Base-by-base conservation (phyloP, 306 rosid species). In the Pyrus betulifolia region DNA sequence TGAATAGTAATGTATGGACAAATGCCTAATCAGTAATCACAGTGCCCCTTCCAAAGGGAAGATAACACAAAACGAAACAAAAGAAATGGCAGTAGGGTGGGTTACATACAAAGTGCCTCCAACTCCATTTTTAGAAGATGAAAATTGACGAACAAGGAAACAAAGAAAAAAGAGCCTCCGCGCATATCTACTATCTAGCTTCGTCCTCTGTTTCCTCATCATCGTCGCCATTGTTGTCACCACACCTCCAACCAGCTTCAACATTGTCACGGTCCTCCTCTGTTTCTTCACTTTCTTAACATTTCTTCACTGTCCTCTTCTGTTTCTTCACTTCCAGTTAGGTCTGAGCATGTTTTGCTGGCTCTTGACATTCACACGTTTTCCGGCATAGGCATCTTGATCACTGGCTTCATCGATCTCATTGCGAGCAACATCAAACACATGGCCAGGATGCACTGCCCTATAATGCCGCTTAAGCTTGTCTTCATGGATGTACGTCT, bases 141-240 rank as follows among this genome's bases (percentile, higher is more conserved):
- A 57, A 21, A 57, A 3, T 57, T 57, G 25, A 57, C 23, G 4
- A 4, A 19, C 2, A 42, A n/a, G 10, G 4, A 1, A 13, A 35
- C 1, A 25, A 70, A 22, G 58, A 49, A 21, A 27, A 68, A 30
- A 78, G 59, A 55, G 74, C 58, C 51, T 74, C 42, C 66, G n/a
- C 66, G 55, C 52, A 72, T 42, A 57, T 57, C 27, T n/a, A 57
- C 61, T 57, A n/a, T 76, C 84, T 74, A 85, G 87, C 99, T 86
- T 92, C 97, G 65, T 92, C 81, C 75, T 95, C 99, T 8, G 99
- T 95, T 86, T 95, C 99, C 71, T 95, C 98, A 66, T 95, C 97
- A 55, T 94, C 99, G 3, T 95, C 99, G 35, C 90, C 94, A 1
- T 85, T 85, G 77, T 90, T 88, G 76, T 88, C 91, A 2, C 86